Evolutionary conservation across 257 asterid genomes (phyloP).

Genomic region (Catharanthus roseus): DNA sequence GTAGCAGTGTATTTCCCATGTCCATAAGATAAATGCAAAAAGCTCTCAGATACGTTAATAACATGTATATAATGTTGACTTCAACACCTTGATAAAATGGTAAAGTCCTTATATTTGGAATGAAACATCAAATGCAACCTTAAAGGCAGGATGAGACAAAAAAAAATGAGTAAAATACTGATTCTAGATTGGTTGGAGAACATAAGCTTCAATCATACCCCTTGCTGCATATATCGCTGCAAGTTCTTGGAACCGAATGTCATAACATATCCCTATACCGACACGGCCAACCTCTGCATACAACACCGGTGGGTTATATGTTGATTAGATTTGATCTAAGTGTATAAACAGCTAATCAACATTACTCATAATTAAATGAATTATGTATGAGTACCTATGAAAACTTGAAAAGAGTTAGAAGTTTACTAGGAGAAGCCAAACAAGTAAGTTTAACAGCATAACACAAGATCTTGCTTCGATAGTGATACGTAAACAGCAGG

Average conservation of each 20-base stretch:
- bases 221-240: slow-evolving; percentile 82
- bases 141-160: background rate
- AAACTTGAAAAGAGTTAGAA: background rate
- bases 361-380: background rate
- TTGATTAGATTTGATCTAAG: slow-evolving; percentile 7
- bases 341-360: background rate
- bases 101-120: background rate
- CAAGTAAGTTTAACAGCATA: background rate
- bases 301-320: slow-evolving; percentile 20
- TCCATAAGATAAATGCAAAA: background rate
- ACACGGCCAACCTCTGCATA: slow-evolving; percentile 77
- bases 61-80: background rate
- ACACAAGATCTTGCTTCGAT: background rate
- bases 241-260: slow-evolving; percentile 77
- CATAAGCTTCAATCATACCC: slow-evolving; percentile 37
- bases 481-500: background rate
- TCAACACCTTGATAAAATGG: background rate
- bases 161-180: slow-evolving; percentile 5
- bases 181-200: slow-evolving; percentile 9
- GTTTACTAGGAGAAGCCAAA: background rate
- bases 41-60: background rate
- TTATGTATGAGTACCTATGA: background rate
- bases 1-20: background rate
- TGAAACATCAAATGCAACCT: background rate
- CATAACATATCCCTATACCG: slow-evolving; percentile 86